Evolutionary conservation across 208 protist genomes (phyloP).

Genomic region (Wallacemonas sp.): DNA sequence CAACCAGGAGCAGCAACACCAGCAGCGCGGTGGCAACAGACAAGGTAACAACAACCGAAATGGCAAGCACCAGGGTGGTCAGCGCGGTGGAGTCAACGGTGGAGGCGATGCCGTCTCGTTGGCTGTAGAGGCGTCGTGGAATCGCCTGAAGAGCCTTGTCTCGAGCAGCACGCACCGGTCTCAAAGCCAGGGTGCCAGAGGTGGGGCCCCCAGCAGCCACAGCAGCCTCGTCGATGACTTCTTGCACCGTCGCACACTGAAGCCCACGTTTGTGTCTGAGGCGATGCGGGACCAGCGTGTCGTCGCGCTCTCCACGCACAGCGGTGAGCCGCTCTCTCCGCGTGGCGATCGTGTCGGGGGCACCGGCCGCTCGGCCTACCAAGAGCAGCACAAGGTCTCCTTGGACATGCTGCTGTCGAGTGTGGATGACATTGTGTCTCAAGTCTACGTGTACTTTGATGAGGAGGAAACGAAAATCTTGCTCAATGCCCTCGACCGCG

Average conservation of each 20-base stretch:
- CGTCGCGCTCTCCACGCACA: slow-evolving; percentile 68
- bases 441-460: slow-evolving; percentile 89
- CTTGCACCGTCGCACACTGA: slow-evolving; percentile 21
- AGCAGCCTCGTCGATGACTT: slow-evolving; percentile 41
- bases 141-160: slow-evolving; percentile 36
- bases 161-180: slow-evolving; percentile 28
- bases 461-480: slow-evolving; percentile 87
- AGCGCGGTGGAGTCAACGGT: slow-evolving; percentile 20
- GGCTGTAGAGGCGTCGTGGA: slow-evolving; percentile 32
- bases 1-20: slow-evolving; percentile 9
- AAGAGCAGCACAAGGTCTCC: slow-evolving; percentile 67
- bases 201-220: slow-evolving; percentile 12
- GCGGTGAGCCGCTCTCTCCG: slow-evolving; percentile 76
- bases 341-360: slow-evolving; percentile 73
- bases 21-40: not conserved
- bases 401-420: slow-evolving; percentile 83
- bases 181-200: not conserved
- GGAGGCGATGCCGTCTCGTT: slow-evolving; percentile 19
- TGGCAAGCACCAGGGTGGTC: slow-evolving; percentile 11
- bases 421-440: slow-evolving; percentile 88
- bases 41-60: not conserved
- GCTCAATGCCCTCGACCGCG: slow-evolving; percentile 84
- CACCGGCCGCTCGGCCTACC: slow-evolving; percentile 55
- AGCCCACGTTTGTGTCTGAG: slow-evolving; percentile 61
- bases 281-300: slow-evolving; percentile 69